Evolutionary conservation across 106 monocot species (phyloP), one percentile per base, ranked within the genome.

Genomic region (Phalaenopsis aphrodite): DNA sequence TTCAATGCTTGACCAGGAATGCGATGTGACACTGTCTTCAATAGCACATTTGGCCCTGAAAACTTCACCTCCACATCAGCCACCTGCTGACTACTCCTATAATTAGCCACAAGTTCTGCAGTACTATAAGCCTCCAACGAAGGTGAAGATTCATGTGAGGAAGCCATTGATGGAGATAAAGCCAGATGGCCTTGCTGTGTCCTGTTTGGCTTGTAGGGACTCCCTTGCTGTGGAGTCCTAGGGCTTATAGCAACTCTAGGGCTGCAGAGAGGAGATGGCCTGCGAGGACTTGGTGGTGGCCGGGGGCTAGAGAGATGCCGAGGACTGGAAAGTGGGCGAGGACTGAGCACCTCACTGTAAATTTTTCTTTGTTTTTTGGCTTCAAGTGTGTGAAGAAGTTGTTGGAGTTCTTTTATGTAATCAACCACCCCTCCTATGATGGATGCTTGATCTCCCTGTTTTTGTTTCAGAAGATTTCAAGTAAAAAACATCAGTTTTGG

Each of bases 51-150:
- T 0, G 97, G 79, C 1, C 97, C 94, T 0, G 89, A 81, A 49
- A 98, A 89, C 88, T 92, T 91, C 55, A 98, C 97, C 86, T 94
- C 90, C 41, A 98, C 92, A 4, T 89, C 90, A 1, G 97, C 93
- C 5, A 88, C 81, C 8, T 84, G n/a, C 8, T 84, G n/a, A 69
- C 69, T 15, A 11, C 38, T 38, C 39, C 38, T 69, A 21, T 69
- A 69, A 39, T 69, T 69, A 11, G 41, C 2, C 78, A 81, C 11
- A 86, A 89, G 84, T 86, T 88, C 69, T 3, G 84, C 82, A 8
- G 85, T 82, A 64, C 83, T 84, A 30, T 30, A 30, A 10, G 79
- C 69, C 43, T 77, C 82, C 38, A 83, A 72, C 5, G 82, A 72
- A 1, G 88, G 56, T 36, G 84, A 80, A 19, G 85, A 78, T n/a